These are phyloP conservation scores for Trichoderma brevicompactum DNA, from an alignment of 2,329 filamentous ascomycete species.

Conservation along the genomic window DNA sequence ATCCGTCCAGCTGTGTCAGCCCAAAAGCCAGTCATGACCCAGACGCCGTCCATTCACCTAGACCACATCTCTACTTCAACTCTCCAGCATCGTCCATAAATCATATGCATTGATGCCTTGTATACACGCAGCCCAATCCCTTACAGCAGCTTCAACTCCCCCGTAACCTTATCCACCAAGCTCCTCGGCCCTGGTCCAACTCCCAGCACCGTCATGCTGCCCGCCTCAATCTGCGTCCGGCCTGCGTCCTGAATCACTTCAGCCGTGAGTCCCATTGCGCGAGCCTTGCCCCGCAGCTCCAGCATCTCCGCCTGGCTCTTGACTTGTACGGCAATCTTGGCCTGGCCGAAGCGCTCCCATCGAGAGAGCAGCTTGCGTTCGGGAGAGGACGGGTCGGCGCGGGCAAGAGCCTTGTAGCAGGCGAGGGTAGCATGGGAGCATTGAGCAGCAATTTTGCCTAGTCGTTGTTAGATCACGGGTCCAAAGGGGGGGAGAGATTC, in stretches of 20 bases:
- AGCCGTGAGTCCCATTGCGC: conserved; percentile 82
- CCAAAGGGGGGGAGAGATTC: not conserved
- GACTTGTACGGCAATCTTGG: conserved; percentile 89
- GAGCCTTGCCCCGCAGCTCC: conserved; percentile 73
- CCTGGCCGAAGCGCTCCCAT: conserved; percentile 87
- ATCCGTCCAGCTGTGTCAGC: not conserved
- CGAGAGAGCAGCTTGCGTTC: conserved; percentile 70
- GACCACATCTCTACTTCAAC: not conserved
- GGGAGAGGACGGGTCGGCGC: conserved; percentile 57
- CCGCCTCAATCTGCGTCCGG: conserved; percentile 91
- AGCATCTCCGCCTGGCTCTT: conserved; percentile 85
- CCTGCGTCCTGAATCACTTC: conserved; percentile 95
- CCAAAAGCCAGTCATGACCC: not conserved
- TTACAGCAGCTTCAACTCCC: conserved; percentile 79
- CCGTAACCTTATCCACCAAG: conserved; percentile 83
- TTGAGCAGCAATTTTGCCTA: conserved; percentile 95
- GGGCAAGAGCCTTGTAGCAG: conserved; percentile 85
- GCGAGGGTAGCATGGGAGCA: conserved; percentile 95
- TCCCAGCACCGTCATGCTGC: conserved; percentile 89
- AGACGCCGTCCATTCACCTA: conserved; percentile 16
- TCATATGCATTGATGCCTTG: not conserved
- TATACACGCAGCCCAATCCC: not conserved
- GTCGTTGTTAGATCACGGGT: not conserved
- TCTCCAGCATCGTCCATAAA: too few relatives aligned
- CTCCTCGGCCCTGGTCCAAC: conserved; percentile 82